Conservation (phyloP, 306 rosid species). For the Prunus fruticosa region DNA sequence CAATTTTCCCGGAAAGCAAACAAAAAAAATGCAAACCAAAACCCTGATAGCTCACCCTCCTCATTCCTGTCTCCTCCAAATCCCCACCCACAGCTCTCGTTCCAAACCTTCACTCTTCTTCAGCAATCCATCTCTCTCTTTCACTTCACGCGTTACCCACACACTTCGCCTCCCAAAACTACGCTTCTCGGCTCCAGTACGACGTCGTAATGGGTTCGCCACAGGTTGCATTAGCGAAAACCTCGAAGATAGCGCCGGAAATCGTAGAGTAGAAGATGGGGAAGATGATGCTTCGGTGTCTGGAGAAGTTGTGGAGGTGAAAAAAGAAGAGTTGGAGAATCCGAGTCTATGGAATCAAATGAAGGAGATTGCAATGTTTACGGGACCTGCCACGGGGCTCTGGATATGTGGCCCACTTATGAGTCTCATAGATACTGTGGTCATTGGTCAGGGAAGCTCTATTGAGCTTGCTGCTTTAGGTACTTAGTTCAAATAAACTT, state of each 20-base stretch:
- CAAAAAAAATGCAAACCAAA: not conserved
- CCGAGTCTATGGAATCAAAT: conserved; percentile 62
- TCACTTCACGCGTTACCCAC: conserved; percentile 17
- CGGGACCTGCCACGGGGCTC: conserved; percentile 80
- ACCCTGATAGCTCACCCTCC: conserved; percentile 7
- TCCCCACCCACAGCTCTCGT: conserved; percentile 10
- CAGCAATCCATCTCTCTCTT: not conserved
- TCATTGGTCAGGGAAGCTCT: conserved; percentile 91
- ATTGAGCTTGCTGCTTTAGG: conserved; percentile 94
- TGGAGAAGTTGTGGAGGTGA: conserved; percentile 2
- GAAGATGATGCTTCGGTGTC: not conserved
- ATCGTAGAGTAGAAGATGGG: conserved; percentile 5
- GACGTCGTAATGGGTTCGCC: not conserved
- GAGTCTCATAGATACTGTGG: conserved; percentile 89
- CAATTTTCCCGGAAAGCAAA: not conserved
- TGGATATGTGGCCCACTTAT: conserved; percentile 88
- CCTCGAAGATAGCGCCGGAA: not conserved
- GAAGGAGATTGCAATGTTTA: conserved; percentile 64
- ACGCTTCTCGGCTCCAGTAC: conserved; percentile 8
- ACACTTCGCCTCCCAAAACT: conserved; percentile 14
- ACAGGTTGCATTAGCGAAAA: conserved; percentile 15
- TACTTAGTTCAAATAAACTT: conserved; percentile 9
- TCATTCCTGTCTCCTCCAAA: conserved; percentile 25
- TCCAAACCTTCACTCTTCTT: conserved; percentile 16
- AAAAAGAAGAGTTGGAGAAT: conserved; percentile 34